These are phyloP conservation scores for Lactifluus volemus DNA, from an alignment of 768 basidiomycete genomes.

Conservation along the genomic window DNA sequence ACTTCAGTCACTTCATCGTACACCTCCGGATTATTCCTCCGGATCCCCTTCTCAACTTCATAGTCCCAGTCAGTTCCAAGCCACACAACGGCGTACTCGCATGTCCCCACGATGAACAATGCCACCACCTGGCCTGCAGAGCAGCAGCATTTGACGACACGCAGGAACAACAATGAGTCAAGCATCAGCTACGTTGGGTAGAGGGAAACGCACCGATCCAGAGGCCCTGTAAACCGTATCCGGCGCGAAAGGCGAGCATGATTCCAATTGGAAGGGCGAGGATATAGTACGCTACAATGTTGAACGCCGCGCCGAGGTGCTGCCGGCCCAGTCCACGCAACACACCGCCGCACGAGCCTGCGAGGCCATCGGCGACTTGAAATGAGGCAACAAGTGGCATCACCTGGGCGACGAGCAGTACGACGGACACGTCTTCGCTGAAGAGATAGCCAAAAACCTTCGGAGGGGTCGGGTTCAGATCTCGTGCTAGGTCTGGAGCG, in stretches of 20 bases:
- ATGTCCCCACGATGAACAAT: conserved; percentile 59
- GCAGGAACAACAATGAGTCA: not conserved
- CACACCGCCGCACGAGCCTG: conserved; percentile 42
- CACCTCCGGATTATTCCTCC: conserved; percentile 25
- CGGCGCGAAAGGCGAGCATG: conserved; percentile 38
- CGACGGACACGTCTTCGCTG: conserved; percentile 54
- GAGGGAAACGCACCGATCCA: conserved; percentile 35
- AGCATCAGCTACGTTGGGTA: not conserved
- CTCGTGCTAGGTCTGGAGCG: not conserved
- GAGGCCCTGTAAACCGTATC: conserved; percentile 40
- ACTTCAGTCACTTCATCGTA: conserved; percentile 1
- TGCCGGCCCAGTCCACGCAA: conserved; percentile 50
- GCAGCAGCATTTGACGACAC: not conserved
- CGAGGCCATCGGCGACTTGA: conserved; percentile 46
- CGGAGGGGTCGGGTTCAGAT: not conserved
- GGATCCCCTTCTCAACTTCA: conserved; percentile 35
- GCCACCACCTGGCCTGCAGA: conserved; percentile 60
- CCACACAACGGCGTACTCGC: conserved; percentile 57
- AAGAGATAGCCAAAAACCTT: conserved; percentile 62
- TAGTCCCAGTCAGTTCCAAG: conserved; percentile 41
- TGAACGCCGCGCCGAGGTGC: conserved; percentile 66
- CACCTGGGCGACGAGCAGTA: conserved; percentile 37
- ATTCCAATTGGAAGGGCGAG: conserved; percentile 46
- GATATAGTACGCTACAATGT: conserved; percentile 55
- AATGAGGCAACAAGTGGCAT: conserved; percentile 50